Percentiles rank a stretch among this genome's conserved stretches.
These are phyloP conservation scores for Arachis hypogaea DNA, from an alignment of 306 rosid species.

Conservation along the genomic window DNA sequence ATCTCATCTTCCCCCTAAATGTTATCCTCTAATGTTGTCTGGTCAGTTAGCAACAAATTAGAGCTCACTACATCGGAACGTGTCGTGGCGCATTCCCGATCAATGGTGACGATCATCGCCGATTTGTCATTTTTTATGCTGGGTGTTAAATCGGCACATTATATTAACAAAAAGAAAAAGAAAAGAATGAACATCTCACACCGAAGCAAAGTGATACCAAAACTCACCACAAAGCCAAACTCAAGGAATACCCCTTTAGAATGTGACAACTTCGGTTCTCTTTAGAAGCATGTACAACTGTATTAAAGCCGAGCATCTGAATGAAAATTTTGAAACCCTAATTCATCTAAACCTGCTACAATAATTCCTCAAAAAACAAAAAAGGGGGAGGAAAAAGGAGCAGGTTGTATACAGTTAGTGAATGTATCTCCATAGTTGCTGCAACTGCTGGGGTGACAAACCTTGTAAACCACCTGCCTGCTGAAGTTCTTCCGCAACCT, in stretches of 20 bases:
- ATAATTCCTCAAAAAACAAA: constrained; percentile 23
- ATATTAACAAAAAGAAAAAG: too few relatives aligned
- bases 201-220: not conserved
- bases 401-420: constrained; percentile 35
- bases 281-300: constrained; percentile 61
- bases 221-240: not conserved
- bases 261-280: constrained; percentile 16
- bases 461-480: constrained; percentile 44
- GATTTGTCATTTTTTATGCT: too few relatives aligned
- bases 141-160: too few relatives aligned
- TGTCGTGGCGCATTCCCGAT: too few relatives aligned
- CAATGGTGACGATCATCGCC: too few relatives aligned
- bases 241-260: constrained; percentile 21
- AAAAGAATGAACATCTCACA: not conserved
- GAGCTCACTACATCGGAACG: too few relatives aligned
- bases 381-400: constrained; percentile 21
- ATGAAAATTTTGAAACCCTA: constrained; percentile 29
- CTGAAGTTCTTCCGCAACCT: constrained; percentile 39
- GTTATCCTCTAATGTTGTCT: too few relatives aligned
- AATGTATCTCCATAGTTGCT: constrained; percentile 53
- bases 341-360: constrained; percentile 46
- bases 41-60: too few relatives aligned
- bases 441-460: constrained; percentile 47
- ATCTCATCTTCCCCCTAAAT: too few relatives aligned
- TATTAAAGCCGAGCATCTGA: constrained; percentile 43